Evolutionary conservation across 768 basidiomycete species (phyloP), one percentile per base, ranked within the genome.

Genomic region (Terana coerulea): DNA sequence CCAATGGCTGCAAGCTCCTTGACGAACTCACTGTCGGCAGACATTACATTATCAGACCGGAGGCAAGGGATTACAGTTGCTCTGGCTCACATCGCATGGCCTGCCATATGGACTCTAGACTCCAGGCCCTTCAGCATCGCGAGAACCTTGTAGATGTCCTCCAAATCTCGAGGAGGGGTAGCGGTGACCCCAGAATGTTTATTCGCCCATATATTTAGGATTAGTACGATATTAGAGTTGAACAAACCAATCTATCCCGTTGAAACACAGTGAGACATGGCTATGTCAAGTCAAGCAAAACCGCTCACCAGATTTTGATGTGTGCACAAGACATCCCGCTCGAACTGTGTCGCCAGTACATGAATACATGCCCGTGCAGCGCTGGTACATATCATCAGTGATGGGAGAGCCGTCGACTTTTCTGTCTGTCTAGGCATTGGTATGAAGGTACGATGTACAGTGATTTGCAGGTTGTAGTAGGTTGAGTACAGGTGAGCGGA

Each of bases 381-480:
- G 37, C 76, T 77, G 29, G 71, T 67, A 62, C 75, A 77, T 49
- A 78, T 77, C 0, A 75, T 72, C 14, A 77, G 67, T 0, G 74
- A 75, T 2, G 76, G 75, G 52, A 74, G 69, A 1, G 65, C 57
- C 5, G 64, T 43, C 31, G 11, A 15, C 39, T 5, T 5, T 5
- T 15, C 6, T 9, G 5, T 33, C 11, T 7, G 8, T 7, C n/a
- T n/a, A 5, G 70, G 67, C 0, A 67, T 64, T 0, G 71, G 74
- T 51, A 78, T 70, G 64, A 75, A 77, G 3, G 75, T 73, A 19
- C 76, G 72, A 57, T 78, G 77, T 44, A 76, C 62, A 24, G 73
- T 55, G 56, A 78, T 76, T 58, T 84, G 79, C 19, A 79, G 60
- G 37, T 72, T 66, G 58, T 82, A 82, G 60, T 79, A 83, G 22